Conservation (phyloP, 2,329 filamentous ascomycete genomes). For the Fusarium mundagurra region DNA sequence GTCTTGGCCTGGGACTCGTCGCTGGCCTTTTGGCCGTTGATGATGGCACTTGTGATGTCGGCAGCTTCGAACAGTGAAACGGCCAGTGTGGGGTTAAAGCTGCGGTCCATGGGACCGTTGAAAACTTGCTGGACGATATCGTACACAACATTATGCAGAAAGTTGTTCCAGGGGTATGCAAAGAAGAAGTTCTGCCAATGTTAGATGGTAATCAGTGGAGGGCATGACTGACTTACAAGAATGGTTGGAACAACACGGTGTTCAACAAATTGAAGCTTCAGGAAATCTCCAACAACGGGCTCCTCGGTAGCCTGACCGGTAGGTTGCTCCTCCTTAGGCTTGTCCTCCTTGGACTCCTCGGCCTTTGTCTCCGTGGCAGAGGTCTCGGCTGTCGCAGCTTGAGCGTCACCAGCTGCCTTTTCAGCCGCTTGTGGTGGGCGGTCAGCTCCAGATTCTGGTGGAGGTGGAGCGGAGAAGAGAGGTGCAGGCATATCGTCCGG, state of each 20-base stretch:
- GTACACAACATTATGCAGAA: constrained; percentile 98
- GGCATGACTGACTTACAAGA: constrained; percentile 67
- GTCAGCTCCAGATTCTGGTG: constrained; percentile 44
- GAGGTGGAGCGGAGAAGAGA: constrained; percentile 54
- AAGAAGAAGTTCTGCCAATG: constrained; percentile 88
- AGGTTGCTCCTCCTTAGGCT: constrained; percentile 22
- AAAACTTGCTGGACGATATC: constrained; percentile 99
- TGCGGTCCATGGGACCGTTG: constrained; percentile 96
- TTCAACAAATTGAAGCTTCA: constrained; percentile 97
- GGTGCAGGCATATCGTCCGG: constrained; percentile 76
- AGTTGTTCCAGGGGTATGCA: constrained; percentile 99
- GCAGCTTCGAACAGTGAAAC: constrained; percentile 93
- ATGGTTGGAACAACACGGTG: constrained; percentile 95
- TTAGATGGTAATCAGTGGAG: constrained; percentile 18
- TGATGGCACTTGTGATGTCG: constrained; percentile 89
- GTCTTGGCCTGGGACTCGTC: constrained; percentile 85
- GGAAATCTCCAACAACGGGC: constrained; percentile 90
- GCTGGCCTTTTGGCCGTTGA: constrained; percentile 87
- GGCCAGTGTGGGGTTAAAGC: constrained; percentile 89
- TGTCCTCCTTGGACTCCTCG: constrained; percentile 3
- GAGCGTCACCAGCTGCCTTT: constrained; percentile 17
- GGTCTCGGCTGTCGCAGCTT: not conserved
- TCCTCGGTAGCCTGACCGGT: constrained; percentile 45
- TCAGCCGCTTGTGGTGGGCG: constrained; percentile 35
- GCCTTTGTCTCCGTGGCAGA: constrained; percentile 9